These are phyloP conservation scores for Xerophyta viscosa DNA, from an alignment of 106 monocot species.

Conservation along the genomic window DNA sequence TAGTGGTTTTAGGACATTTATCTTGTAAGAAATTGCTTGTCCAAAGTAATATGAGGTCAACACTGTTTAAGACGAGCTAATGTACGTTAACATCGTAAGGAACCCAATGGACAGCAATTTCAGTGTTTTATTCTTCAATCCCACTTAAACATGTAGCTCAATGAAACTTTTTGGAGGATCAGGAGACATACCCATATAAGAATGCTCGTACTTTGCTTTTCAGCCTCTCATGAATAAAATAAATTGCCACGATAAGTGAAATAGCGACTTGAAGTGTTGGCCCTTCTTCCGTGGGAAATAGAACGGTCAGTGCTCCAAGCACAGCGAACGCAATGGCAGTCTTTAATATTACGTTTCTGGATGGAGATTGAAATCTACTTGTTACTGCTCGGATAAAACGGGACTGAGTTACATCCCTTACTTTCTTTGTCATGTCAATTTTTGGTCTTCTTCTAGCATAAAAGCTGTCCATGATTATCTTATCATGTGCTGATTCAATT, in stretches of 20 bases:
- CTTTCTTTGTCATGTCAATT: conserved; percentile 75
- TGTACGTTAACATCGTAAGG: too few relatives aligned
- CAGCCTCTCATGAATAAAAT: conserved; percentile 72
- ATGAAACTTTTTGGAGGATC: not conserved
- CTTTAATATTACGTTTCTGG: conserved; percentile 55
- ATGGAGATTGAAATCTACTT: conserved; percentile 77
- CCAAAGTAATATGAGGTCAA: too few relatives aligned
- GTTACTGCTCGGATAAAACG: conserved; percentile 50
- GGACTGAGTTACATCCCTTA: conserved; percentile 69
- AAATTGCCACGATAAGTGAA: conserved; percentile 70
- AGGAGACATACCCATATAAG: conserved; percentile 68
- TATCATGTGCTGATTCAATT: conserved; percentile 96
- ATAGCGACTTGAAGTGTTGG: conserved; percentile 93
- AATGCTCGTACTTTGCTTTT: conserved; percentile 52
- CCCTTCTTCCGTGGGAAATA: conserved; percentile 97
- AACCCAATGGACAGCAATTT: too few relatives aligned
- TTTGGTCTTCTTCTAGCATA: conserved; percentile 82
- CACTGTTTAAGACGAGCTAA: too few relatives aligned
- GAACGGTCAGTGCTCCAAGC: conserved; percentile 70
- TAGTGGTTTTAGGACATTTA: too few relatives aligned
- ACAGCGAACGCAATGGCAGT: conserved; percentile 47
- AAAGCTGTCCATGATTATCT: conserved; percentile 86
- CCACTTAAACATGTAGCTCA: not conserved
- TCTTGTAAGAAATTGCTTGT: too few relatives aligned
- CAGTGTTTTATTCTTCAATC: too few relatives aligned